Base-by-base conservation (phyloP, 352 stramenopile genomes). In the Chrysophaeum taylorii region DNA sequence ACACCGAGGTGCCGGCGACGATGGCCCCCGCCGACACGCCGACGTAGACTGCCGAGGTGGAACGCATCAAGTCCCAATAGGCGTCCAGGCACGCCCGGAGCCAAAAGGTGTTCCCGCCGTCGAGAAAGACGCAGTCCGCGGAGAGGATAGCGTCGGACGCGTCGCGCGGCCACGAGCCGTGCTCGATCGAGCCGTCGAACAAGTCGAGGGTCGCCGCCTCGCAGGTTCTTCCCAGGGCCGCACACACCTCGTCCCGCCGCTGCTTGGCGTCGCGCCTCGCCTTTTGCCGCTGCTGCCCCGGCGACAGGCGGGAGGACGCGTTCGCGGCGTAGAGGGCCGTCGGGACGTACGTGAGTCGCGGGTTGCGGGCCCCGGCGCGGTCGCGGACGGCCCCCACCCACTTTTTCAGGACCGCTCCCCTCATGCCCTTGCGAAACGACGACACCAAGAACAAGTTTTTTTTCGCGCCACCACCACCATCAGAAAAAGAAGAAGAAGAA, bases 41-140 rank as follows among this genome's bases (percentile, higher is more conserved):
- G 9, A 70, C 38, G 38, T 70, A 70, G 33, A 70, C 48, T 9
- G 48, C 48, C 18, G 18, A 9, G 18, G 48, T 33, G 18, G 7
- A 18, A 9, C 48, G 48, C 9, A 60, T 9, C 18, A 25, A 18
- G 48, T 5, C 48, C 18, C n/a, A 25, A 18, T 25, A 60, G 48
- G 25, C 48, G 53, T 81, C 75, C 67, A 87, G 79, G 69, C 82
- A 87, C 69, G 84, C 75, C 48, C 84, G 73, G 62, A 87, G 76
- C 80, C 80, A 87, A 73, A 87, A 87, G 5, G 82, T 85, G 52
- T 87, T 87, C 0, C 82, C 82, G 27, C 82, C 82, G 75, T 85
- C 75, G 15, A 87, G 73, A 69, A 85, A 84, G 23, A 87, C 76
- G 0, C 85, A 54, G 42, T 75, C 69, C 82, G 80, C 85, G 25